These are phyloP conservation scores for Sugiyamaella lignohabitans DNA, from an alignment of 805 yeast genomes.

Conservation along the genomic window DNA sequence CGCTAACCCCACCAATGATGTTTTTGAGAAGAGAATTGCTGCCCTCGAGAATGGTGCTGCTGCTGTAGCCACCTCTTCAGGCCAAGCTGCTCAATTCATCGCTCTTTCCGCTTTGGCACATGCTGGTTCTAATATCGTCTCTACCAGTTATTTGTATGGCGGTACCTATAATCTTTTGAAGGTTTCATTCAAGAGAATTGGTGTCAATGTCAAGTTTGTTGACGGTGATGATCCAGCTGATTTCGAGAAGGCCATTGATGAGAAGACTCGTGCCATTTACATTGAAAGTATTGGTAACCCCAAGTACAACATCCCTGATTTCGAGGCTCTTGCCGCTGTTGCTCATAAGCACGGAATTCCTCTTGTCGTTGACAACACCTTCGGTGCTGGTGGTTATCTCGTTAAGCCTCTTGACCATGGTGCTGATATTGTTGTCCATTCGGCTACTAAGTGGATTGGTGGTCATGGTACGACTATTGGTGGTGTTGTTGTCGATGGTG, in stretches of 20 bases:
- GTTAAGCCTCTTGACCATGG: conserved; percentile 82
- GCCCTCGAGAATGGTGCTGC: conserved; percentile 90
- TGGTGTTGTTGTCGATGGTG: conserved; percentile 85
- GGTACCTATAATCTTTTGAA: conserved; percentile 96
- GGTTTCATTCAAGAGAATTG: conserved; percentile 82
- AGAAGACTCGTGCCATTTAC: conserved; percentile 82
- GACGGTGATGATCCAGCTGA: conserved; percentile 70
- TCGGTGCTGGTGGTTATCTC: conserved; percentile 92
- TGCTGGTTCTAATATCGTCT: conserved; percentile 81
- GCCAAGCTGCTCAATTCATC: conserved; percentile 90
- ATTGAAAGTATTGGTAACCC: conserved; percentile 92
- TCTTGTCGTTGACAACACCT: conserved; percentile 90
- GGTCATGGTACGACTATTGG: conserved; percentile 96
- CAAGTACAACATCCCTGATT: conserved; percentile 85
- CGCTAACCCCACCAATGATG: conserved; percentile 88
- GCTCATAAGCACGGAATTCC: conserved; percentile 88
- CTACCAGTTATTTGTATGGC: conserved; percentile 84
- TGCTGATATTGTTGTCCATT: conserved; percentile 86
- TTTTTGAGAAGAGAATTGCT: conserved; percentile 85
- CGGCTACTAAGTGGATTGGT: conserved; percentile 97
- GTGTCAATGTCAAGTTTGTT: conserved; percentile 80
- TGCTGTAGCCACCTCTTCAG: conserved; percentile 87
- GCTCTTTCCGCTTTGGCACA: conserved; percentile 82
- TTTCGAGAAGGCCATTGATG: conserved; percentile 69
- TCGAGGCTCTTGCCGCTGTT: conserved; percentile 62